These are phyloP conservation scores for Hyaloscypha finlandica DNA, from an alignment of 495 filamentous ascomycete genomes.

Conservation along the genomic window DNA sequence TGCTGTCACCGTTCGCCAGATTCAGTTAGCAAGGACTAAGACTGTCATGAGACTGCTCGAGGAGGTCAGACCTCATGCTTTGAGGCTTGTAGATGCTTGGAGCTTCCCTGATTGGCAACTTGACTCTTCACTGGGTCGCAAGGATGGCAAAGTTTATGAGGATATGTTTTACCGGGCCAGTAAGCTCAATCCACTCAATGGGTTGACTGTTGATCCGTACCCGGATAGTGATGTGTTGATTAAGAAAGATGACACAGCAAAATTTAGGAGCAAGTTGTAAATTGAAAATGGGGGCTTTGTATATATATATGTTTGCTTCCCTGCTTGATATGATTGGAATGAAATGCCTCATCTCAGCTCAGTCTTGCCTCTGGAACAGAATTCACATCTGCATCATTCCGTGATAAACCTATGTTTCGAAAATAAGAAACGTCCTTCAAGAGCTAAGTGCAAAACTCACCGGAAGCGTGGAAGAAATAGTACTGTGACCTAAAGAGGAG, in stretches of 20 bases:
- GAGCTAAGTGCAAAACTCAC: not conserved
- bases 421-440: not conserved
- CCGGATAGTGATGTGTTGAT: constrained; percentile 60
- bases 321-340: not conserved
- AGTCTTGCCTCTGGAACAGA: not conserved
- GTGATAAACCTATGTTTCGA: too few species aligned
- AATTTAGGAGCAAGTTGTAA: constrained; percentile 50
- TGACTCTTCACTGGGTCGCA: constrained; percentile 62
- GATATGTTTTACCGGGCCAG: constrained; percentile 67
- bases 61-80: constrained; percentile 67
- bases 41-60: constrained; percentile 65
- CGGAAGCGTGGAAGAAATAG: not conserved
- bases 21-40: constrained; percentile 57
- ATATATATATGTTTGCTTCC: not conserved
- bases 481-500: not conserved
- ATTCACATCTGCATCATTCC: not conserved
- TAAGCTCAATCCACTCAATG: constrained; percentile 68
- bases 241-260: constrained; percentile 48
- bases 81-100: constrained; percentile 67
- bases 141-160: constrained; percentile 69
- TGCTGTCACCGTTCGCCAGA: constrained; percentile 65
- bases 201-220: constrained; percentile 66
- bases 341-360: not conserved
- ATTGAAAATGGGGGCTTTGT: constrained; percentile 3
- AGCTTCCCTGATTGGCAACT: constrained; percentile 70